Conservation (phyloP, 805 yeast species). For the Metschnikowia arizonensis region DNA sequence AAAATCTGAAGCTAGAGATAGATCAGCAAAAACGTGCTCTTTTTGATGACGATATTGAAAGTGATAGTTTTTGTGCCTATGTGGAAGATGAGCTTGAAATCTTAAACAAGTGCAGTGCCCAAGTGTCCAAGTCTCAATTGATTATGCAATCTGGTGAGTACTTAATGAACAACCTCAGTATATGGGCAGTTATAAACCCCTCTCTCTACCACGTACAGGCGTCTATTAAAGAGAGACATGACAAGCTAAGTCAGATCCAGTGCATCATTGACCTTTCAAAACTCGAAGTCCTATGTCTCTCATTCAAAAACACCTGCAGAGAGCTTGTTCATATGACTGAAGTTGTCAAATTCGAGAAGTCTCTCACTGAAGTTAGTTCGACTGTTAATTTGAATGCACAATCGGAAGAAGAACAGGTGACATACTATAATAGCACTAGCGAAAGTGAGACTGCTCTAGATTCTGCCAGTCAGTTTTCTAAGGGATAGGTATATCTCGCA, state of each 20-base stretch:
- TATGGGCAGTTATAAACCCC: neutral
- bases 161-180: neutral
- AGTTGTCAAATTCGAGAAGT: neutral
- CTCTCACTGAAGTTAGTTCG: neutral
- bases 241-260: neutral
- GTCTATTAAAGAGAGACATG: neutral
- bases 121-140: neutral
- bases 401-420: neutral
- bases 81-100: neutral
- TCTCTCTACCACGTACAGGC: neutral
- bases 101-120: neutral
- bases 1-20: neutral
- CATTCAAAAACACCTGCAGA: neutral
- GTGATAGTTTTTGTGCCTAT: neutral
- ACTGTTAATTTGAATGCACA: neutral
- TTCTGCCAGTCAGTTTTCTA: neutral
- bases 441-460: neutral
- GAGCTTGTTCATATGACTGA: constrained; percentile 1
- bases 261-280: neutral
- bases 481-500: neutral
- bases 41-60: neutral
- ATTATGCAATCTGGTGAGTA: neutral
- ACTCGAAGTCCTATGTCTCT: neutral
- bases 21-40: neutral
- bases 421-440: neutral